Conservation (phyloP, 768 basidiomycete species). For the Mycena vulgaris region DNA sequence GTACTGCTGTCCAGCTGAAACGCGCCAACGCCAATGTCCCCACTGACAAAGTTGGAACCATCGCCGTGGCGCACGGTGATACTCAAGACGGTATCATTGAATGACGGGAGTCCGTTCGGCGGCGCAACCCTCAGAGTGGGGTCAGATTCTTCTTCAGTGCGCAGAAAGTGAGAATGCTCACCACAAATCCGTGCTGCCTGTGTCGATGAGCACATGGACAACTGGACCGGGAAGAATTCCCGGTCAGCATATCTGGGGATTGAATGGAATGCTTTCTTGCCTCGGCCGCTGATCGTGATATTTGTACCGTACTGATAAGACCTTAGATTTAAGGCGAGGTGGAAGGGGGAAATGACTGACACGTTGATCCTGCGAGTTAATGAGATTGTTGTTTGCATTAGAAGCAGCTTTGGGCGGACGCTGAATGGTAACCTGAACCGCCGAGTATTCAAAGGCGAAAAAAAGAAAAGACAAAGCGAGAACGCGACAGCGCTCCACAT, state of each 20-base stretch:
- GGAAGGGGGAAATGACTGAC: slow-evolving; percentile 7
- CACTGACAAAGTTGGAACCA: slow-evolving; percentile 27
- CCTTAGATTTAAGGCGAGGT: no score
- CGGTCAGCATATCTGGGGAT: no score
- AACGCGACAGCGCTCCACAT: slow-evolving; percentile 25
- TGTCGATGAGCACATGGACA: slow-evolving; percentile 35
- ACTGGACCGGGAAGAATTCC: slow-evolving; percentile 4
- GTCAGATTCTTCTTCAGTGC: not conserved
- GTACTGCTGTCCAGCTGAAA: slow-evolving; percentile 28
- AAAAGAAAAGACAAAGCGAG: slow-evolving; percentile 25
- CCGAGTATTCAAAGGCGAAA: slow-evolving; percentile 23
- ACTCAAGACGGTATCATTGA: slow-evolving; percentile 33
- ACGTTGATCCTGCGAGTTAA: slow-evolving; percentile 34
- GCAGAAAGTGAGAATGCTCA: not conserved
- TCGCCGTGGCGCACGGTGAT: slow-evolving; percentile 34
- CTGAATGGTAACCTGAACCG: slow-evolving; percentile 23
- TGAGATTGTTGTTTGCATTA: slow-evolving; percentile 27
- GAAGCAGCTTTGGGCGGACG: slow-evolving; percentile 14
- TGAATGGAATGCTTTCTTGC: slow-evolving; percentile 2
- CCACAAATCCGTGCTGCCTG: slow-evolving; percentile 37
- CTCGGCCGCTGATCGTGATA: slow-evolving; percentile 36
- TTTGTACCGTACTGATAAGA: slow-evolving; percentile 37
- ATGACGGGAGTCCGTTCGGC: slow-evolving; percentile 33
- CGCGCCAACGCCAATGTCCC: slow-evolving; percentile 34
- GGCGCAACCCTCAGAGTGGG: slow-evolving; percentile 29